phyloP scores from a whole-genome alignment of 768 basidiomycete species.

The Cystoderma amianthinum region DNA sequence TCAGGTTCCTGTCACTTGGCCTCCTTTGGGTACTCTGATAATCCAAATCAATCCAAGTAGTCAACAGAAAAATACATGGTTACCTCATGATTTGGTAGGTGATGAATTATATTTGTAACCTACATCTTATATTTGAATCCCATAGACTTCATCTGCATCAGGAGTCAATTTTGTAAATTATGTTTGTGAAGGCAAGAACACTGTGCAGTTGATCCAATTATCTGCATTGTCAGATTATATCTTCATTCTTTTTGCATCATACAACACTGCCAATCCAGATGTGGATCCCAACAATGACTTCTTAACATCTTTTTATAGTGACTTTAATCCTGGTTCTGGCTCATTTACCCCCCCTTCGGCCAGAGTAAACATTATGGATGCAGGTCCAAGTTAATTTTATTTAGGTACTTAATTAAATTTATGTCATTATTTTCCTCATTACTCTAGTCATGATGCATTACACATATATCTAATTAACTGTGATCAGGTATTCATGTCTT shows the following conservation, averaged over 20 bases:
- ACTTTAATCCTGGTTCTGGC: too few relatives aligned
- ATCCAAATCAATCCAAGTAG: slow-evolving; percentile 35
- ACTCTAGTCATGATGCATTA: too few relatives aligned
- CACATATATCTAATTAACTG: too few relatives aligned
- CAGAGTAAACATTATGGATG: too few relatives aligned
- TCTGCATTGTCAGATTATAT: slow-evolving; percentile 29
- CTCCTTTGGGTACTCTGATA: slow-evolving; percentile 33
- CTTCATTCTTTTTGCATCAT: slow-evolving; percentile 37
- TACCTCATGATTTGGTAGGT: slow-evolving; percentile 39
- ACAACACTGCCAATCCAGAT: slow-evolving; percentile 3
- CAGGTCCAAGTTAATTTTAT: too few relatives aligned
- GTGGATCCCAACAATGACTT: too few relatives aligned
- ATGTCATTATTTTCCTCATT: too few relatives aligned
- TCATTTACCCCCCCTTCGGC: too few relatives aligned
- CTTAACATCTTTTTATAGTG: too few relatives aligned
- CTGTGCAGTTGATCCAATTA: slow-evolving; percentile 44
- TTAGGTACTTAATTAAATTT: too few relatives aligned
- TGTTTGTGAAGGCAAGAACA: slow-evolving; percentile 28
- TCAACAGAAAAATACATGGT: slow-evolving; percentile 25
- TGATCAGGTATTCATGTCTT: too few relatives aligned
- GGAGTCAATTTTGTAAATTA: not conserved
- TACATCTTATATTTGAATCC: too few relatives aligned
- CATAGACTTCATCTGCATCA: not conserved
- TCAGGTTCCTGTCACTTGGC: slow-evolving; percentile 30
- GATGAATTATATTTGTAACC: not conserved